Percentiles rank a stretch among this genome's conserved stretches.
phyloP scores from a whole-genome alignment of 495 filamentous ascomycete species.

The Lepidopterella palustris region DNA sequence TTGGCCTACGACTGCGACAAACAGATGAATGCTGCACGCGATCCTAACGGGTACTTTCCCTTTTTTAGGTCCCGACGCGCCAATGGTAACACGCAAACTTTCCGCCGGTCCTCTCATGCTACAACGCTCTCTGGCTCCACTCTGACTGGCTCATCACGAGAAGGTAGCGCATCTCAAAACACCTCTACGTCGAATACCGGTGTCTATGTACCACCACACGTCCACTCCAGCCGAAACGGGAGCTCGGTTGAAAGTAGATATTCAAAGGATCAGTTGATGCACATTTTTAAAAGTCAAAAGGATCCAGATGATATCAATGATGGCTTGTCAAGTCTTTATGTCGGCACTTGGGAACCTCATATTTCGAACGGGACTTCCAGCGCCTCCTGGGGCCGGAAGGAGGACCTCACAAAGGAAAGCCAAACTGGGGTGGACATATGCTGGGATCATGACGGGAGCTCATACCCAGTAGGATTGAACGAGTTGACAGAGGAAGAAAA shows the following conservation, averaged over 20 bases:
- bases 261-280: constrained; percentile 74
- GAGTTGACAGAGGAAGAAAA: constrained; percentile 79
- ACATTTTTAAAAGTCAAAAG: constrained; percentile 60
- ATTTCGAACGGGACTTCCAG: constrained; percentile 54
- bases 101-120: constrained; percentile 73
- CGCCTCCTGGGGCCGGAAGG: constrained; percentile 69
- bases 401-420: constrained; percentile 54
- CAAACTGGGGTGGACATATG: constrained; percentile 71
- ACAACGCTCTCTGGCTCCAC: constrained; percentile 40
- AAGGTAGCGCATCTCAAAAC: constrained; percentile 22
- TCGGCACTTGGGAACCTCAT: constrained; percentile 69
- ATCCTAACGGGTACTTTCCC: neutral
- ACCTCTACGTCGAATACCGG: constrained; percentile 41
- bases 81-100: constrained; percentile 78
- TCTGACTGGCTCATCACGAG: constrained; percentile 13
- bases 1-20: neutral
- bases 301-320: constrained; percentile 51
- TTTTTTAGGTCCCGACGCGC: constrained; percentile 55
- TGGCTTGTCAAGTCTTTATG: constrained; percentile 64
- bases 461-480: constrained; percentile 65
- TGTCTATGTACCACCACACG: constrained; percentile 57
- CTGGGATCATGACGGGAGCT: constrained; percentile 74
- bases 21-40: neutral
- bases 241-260: constrained; percentile 57
- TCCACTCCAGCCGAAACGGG: constrained; percentile 55